A percentile compares a stretch with the other conserved stretches of the same genome.
phyloP scores from a whole-genome alignment of 2,329 filamentous ascomycete genomes.

The Paecilomyces sp. region DNA sequence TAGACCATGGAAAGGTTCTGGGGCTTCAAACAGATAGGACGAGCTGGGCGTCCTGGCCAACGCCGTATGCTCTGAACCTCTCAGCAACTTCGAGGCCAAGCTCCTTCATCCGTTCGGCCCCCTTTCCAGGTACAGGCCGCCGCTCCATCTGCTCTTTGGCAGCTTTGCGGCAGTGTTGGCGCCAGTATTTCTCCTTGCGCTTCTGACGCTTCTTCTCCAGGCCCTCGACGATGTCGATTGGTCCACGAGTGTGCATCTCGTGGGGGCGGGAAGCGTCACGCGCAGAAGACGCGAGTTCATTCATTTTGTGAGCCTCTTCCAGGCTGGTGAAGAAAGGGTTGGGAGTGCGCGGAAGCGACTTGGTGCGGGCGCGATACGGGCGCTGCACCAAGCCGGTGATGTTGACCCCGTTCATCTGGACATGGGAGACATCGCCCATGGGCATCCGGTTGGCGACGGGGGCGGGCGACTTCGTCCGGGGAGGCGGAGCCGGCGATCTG shows the following conservation, averaged over 20 bases:
- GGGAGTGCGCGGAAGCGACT: constrained; percentile 75
- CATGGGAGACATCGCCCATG: constrained; percentile 33
- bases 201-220: constrained; percentile 90
- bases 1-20: constrained; percentile 7
- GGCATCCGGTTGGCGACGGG: constrained; percentile 33
- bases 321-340: constrained; percentile 55
- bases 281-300: constrained; percentile 28
- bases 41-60: constrained; percentile 49
- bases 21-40: constrained; percentile 60
- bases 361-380: constrained; percentile 66
- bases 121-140: constrained; percentile 68
- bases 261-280: constrained; percentile 27
- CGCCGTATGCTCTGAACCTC: constrained; percentile 62
- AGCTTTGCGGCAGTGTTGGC: constrained; percentile 80
- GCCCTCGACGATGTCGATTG: constrained; percentile 95
- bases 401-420: constrained; percentile 43
- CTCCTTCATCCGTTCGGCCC: constrained; percentile 87
- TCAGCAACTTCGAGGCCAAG: constrained; percentile 84
- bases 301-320: constrained; percentile 18
- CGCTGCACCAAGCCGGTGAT: constrained; percentile 52
- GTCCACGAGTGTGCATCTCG: constrained; percentile 71
- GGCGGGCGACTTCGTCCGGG: constrained; percentile 41
- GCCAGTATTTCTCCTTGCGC: constrained; percentile 84
- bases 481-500: constrained; percentile 64
- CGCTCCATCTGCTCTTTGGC: constrained; percentile 60